These are phyloP conservation scores for Diaporthe helianthi DNA, from an alignment of 2,329 filamentous ascomycete genomes.

Conservation along the genomic window DNA sequence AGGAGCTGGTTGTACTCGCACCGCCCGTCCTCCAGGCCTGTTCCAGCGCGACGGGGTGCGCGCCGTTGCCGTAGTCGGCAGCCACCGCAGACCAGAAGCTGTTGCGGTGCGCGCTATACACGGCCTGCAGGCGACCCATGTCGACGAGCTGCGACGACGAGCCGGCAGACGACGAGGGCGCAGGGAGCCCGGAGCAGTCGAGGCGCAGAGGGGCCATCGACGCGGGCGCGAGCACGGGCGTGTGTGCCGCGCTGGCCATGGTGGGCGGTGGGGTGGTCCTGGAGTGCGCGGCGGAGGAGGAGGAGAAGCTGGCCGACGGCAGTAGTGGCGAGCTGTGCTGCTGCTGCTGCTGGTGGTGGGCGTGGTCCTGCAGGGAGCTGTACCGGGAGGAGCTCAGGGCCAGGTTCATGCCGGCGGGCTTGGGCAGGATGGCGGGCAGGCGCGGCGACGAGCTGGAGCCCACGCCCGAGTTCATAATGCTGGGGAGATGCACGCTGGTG, in stretches of 20 bases:
- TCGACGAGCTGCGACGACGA: slow-evolving; percentile 59
- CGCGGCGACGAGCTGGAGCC: slow-evolving; percentile 54
- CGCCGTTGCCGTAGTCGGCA: slow-evolving; percentile 71
- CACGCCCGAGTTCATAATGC: slow-evolving; percentile 54
- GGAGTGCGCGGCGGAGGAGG: slow-evolving; percentile 25
- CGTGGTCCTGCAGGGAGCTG: slow-evolving; percentile 48
- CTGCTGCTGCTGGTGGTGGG: slow-evolving; percentile 48
- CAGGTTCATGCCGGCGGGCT: slow-evolving; percentile 63
- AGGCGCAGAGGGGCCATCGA: slow-evolving; percentile 57
- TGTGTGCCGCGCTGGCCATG: slow-evolving; percentile 41
- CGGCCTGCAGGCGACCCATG: slow-evolving; percentile 69
- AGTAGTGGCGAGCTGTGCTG: slow-evolving; percentile 55
- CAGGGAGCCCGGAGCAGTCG: slow-evolving; percentile 60
- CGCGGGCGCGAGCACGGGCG: not conserved
- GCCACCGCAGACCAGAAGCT: slow-evolving; percentile 78
- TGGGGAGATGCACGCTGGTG: slow-evolving; percentile 57
- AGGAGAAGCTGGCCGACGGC: slow-evolving; percentile 49
- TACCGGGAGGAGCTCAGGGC: slow-evolving; percentile 47
- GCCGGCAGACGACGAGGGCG: slow-evolving; percentile 41
- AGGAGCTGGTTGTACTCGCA: slow-evolving; percentile 39
- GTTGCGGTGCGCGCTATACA: slow-evolving; percentile 74
- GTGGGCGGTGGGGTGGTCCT: slow-evolving; percentile 44
- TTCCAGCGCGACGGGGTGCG: slow-evolving; percentile 69
- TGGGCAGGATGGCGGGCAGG: slow-evolving; percentile 70
- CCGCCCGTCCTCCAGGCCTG: slow-evolving; percentile 69